A percentile compares a stretch with the other conserved stretches of the same genome.
Evolutionary conservation across 768 basidiomycete genomes (phyloP).

Genomic region (Nidularia sp.): DNA sequence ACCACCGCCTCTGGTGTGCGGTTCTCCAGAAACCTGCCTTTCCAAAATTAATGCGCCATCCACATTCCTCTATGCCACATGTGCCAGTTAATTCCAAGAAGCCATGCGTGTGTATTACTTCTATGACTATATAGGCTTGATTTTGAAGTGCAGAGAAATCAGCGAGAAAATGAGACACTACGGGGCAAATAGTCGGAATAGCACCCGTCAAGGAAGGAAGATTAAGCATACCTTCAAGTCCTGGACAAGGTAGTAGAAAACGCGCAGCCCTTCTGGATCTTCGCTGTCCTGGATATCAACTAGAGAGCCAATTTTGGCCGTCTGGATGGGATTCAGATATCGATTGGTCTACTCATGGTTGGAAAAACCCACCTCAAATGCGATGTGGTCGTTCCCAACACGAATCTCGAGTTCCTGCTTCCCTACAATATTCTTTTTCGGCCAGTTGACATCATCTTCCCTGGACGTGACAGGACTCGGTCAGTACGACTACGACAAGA

Average conservation of each 20-base stretch:
- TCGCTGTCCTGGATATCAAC: conserved; percentile 97
- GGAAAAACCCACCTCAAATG: conserved; percentile 74
- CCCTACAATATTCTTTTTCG: conserved; percentile 98
- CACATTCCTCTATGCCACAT: too few species aligned
- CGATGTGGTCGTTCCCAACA: conserved; percentile 91
- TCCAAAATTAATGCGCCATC: too few species aligned
- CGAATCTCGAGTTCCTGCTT: conserved; percentile 98
- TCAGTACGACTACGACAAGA: neutral
- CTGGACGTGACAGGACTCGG: conserved; percentile 32
- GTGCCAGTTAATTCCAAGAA: neutral
- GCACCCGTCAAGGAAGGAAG: neutral
- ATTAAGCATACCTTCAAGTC: conserved; percentile 75
- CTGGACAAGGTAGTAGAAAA: conserved; percentile 98
- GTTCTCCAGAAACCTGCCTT: too few species aligned
- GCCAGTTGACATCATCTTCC: conserved; percentile 98
- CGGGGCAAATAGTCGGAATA: neutral
- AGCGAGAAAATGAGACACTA: conserved; percentile 98
- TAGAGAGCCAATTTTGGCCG: conserved; percentile 95
- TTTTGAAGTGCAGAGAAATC: conserved; percentile 99
- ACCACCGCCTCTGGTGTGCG: too few species aligned
- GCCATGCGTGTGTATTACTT: neutral
- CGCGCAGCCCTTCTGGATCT: conserved; percentile 94
- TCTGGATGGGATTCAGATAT: conserved; percentile 44
- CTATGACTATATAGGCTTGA: conserved; percentile 80
- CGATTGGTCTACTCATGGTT: neutral